Base-by-base conservation (phyloP, 495 filamentous ascomycete genomes). In the Aspergillus baeticus region DNA sequence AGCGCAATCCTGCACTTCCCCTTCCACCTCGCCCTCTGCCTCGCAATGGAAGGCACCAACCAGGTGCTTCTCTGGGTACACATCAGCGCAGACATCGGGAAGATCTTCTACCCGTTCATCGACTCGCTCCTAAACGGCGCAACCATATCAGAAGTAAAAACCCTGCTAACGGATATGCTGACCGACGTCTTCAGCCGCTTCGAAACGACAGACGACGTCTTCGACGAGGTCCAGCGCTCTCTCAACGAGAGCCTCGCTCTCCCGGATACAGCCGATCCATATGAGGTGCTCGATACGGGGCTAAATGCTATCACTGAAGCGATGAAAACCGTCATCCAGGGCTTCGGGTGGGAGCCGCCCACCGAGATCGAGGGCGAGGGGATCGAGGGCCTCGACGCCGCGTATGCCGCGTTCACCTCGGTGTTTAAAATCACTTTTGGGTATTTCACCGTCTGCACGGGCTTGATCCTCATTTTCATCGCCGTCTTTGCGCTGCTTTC, bases 21-120 rank as follows among this genome's bases (percentile, higher is more conserved):
- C 26, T 49, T 49, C 45, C 45, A 49, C 26, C 45, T 49, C 45
- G 45, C 45, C 4, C 45, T 49, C 22, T 49, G 45, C 26, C 35
- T 37, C 18, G 31, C 17, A 20, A 38, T 36, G 47, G 33, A 29
- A 29, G 26, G 26, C 26, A 49, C 33, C 1, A 49, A 49, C 45
- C 45, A 49, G 23, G 33, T 29, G 13, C 23, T 49, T 7, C 31
- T 49, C 11, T 49, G 45, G 45, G 23, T 29, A 5, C 45, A 49
- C 18, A 49, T 49, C 45, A 29, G 29, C 13, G 45, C 13, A 1
- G 22, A 31, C 31, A 7, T 36, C 23, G 33, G 23, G 3, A 26
- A 8, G 15, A 26, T 49, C 1, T 49, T 49, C 45, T 1, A 5
- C 31, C 45, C 45, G 0, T 21, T 29, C 6, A 11, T 31, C 14